A percentile compares a stretch with the other conserved stretches of the same genome.
Evolutionary conservation across 352 stramenopile genomes (phyloP).

Genomic region (Elongisporangium prolatum): DNA sequence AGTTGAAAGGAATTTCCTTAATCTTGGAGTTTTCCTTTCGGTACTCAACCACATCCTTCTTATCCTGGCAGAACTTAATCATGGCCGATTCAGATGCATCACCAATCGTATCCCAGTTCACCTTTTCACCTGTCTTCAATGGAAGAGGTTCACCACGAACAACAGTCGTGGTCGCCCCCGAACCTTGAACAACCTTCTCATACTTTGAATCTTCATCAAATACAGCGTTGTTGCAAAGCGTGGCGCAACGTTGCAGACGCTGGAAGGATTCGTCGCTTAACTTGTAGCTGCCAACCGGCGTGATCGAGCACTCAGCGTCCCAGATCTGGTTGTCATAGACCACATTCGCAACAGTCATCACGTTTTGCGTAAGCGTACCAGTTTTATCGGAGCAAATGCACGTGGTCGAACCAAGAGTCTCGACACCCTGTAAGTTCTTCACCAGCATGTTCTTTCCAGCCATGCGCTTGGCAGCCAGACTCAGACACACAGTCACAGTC

Average conservation of each 20-base stretch:
- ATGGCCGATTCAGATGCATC: conserved; percentile 35
- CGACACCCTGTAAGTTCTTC: conserved; percentile 92
- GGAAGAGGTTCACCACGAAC: conserved; percentile 18
- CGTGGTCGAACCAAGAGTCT: conserved; percentile 90
- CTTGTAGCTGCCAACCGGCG: conserved; percentile 50
- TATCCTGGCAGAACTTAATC: conserved; percentile 33
- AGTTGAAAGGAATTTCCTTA: conserved; percentile 85
- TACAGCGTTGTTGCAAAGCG: conserved; percentile 88
- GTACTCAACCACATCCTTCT: conserved; percentile 25
- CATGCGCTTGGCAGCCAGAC: conserved; percentile 88
- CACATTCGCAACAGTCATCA: conserved; percentile 91
- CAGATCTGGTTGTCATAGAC: conserved; percentile 80
- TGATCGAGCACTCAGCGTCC: conserved; percentile 75
- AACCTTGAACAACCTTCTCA: conserved; percentile 22
- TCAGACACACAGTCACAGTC: conserved; percentile 91
- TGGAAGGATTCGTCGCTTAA: conserved; percentile 41
- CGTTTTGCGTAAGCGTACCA: conserved; percentile 92
- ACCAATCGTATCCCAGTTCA: conserved; percentile 38
- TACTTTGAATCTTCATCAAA: conserved; percentile 82
- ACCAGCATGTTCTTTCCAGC: conserved; percentile 89
- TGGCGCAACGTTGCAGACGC: conserved; percentile 77
- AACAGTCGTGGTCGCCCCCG: conserved; percentile 8
- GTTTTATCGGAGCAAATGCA: conserved; percentile 96
- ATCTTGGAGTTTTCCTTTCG: conserved; percentile 59
- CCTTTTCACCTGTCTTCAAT: conserved; percentile 25